Evolutionary conservation across 2,329 filamentous ascomycete genomes (phyloP), one percentile per base, ranked within the genome.

Genomic region (Paraphaeosphaeria sporulosa): DNA sequence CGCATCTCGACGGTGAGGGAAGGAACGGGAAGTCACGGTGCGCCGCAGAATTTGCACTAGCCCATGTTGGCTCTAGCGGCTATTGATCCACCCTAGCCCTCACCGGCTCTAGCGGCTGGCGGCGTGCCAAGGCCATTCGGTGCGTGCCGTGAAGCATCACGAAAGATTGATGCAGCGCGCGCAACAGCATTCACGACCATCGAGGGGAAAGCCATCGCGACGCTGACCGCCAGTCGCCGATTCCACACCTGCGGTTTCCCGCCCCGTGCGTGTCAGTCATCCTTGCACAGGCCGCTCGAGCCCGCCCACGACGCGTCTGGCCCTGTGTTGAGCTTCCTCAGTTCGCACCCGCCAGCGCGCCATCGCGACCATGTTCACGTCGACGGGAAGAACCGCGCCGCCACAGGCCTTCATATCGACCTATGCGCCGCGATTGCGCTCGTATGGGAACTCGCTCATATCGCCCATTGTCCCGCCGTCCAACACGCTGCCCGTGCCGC

Each of bases 371-470:
- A 79, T 79, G 77, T 80, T 77, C 61, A 76, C 79, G 77, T 69
- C 69, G 34, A 76, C 68, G 50, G 74, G 74, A 25, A 79, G 74
- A 68, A 74, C 72, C 55, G 74, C 85, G 72, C 85, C 86, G 67
- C 93, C 93, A 50, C 92, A 97, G 82, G 92, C 93, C 46, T 95
- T 96, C 75, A 89, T 95, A 70, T 94, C 93, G 58, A 93, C 90
- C 75, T 97, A 96, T 81, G 93, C 94, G 79, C 92, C 94, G 64
- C 91, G 94, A 73, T 82, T 98, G 74, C 92, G 94, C 76, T 87
- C 89, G 65, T 97, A 96, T 82, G 92, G 90, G 77, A 98, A 98
- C 82, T 92, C 94, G 40, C 88, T 98, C 57, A 87, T 97, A 63
- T 92, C 92, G 25, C 94, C 94, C 38, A 89, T 95, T 63, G 86